Percentiles rank a stretch among this genome's conserved stretches.
phyloP scores from a whole-genome alignment of 139 green algal species.

The Coccomyxa sp. region DNA sequence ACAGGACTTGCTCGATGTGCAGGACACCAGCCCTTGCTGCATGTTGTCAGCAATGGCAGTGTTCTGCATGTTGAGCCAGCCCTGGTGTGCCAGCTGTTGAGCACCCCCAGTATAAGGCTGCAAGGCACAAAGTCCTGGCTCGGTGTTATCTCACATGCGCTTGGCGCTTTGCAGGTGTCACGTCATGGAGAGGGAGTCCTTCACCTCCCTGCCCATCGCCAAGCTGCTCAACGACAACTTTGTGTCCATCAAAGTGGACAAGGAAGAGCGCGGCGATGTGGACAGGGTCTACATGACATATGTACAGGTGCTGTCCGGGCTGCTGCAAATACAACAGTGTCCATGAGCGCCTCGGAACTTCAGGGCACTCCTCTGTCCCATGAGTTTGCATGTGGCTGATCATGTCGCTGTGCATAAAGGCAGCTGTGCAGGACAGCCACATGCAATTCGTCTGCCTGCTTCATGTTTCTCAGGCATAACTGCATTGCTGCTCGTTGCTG shows the following conservation, averaged over 20 bases:
- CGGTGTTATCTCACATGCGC: not conserved
- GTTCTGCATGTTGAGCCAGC: not conserved
- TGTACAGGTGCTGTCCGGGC: conserved; percentile 52
- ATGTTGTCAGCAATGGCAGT: not conserved
- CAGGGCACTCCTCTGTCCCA: not conserved
- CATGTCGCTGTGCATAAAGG: not conserved
- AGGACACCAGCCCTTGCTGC: not conserved
- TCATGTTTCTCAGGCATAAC: not conserved
- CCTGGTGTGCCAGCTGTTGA: not conserved
- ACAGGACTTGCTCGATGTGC: too few species aligned
- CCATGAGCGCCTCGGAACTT: not conserved
- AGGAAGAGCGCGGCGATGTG: conserved; percentile 88
- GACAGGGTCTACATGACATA: conserved; percentile 83
- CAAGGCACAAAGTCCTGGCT: too few species aligned
- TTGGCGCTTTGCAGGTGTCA: conserved; percentile 60
- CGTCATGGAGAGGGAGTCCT: conserved; percentile 89
- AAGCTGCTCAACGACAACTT: conserved; percentile 77
- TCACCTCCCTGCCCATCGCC: conserved; percentile 72
- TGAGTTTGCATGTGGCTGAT: not conserved
- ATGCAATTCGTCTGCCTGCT: not conserved
- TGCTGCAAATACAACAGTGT: conserved; percentile 18
- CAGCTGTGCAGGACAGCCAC: not conserved
- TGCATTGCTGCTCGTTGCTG: not conserved
- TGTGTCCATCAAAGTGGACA: conserved; percentile 85
- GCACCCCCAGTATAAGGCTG: not conserved